A percentile compares a stretch with the other conserved stretches of the same genome.
phyloP scores from a whole-genome alignment of 108 stramenopile species.

The Parietichytrium sp. region DNA sequence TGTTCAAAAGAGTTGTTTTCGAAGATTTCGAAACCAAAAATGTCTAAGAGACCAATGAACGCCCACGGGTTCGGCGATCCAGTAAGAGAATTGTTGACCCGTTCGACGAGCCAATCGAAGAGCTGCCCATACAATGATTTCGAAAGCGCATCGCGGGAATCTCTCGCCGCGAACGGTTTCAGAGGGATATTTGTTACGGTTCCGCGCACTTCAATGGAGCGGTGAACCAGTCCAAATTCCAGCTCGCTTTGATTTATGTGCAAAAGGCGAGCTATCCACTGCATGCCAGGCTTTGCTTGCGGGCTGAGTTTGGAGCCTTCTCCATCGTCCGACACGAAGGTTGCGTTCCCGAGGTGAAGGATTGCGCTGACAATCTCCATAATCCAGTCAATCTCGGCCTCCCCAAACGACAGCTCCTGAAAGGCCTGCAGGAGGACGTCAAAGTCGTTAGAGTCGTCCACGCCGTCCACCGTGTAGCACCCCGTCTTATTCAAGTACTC shows the following conservation, averaged over 20 bases:
- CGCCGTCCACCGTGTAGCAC: slow-evolving; percentile 52
- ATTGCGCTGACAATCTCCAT: slow-evolving; percentile 50
- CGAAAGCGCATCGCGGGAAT: slow-evolving; percentile 47
- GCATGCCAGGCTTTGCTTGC: slow-evolving; percentile 40
- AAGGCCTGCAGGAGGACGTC: slow-evolving; percentile 15
- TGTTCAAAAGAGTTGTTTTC: slow-evolving; percentile 52
- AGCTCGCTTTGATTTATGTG: slow-evolving; percentile 4
- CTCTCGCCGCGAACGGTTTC: slow-evolving; percentile 35
- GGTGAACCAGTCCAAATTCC: neutral
- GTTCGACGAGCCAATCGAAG: slow-evolving; percentile 49
- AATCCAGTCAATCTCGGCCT: slow-evolving; percentile 41
- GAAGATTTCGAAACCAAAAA: slow-evolving; percentile 57
- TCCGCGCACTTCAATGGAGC: slow-evolving; percentile 42
- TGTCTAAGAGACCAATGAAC: slow-evolving; percentile 55
- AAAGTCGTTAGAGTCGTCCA: slow-evolving; percentile 47
- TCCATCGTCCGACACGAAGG: slow-evolving; percentile 42
- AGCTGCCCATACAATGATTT: slow-evolving; percentile 49
- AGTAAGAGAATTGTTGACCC: slow-evolving; percentile 38
- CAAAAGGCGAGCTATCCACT: slow-evolving; percentile 49
- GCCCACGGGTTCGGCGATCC: neutral
- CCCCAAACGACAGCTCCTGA: neutral
- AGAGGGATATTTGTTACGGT: slow-evolving; percentile 37
- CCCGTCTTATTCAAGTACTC: slow-evolving; percentile 48
- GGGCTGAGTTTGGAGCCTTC: slow-evolving; percentile 37
- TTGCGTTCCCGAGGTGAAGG: slow-evolving; percentile 62